Evolutionary conservation across 192 early-diverging fungal genomes (phyloP).

Genomic region (Lunasporangiospora selenospora): DNA sequence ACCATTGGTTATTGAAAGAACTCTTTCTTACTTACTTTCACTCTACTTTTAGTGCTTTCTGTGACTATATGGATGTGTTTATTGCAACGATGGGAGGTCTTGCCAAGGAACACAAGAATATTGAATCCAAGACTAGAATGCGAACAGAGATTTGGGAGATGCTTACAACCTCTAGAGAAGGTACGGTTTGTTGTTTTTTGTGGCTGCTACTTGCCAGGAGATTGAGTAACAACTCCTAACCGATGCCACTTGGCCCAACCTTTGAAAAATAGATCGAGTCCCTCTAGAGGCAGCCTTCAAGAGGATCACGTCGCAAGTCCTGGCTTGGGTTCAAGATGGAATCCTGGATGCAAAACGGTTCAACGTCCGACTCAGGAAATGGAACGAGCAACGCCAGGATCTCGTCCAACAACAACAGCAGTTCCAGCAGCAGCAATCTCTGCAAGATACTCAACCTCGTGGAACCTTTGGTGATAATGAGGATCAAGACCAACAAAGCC

Average conservation of each 20-base stretch:
- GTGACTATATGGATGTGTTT: constrained; percentile 24
- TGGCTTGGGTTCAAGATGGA: constrained; percentile 16
- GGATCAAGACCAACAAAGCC: not conserved
- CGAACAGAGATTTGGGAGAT: constrained; percentile 14
- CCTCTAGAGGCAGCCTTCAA: constrained; percentile 12
- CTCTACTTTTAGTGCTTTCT: constrained; percentile 8
- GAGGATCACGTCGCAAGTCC: constrained; percentile 5
- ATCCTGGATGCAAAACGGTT: constrained; percentile 23
- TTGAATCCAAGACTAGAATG: constrained; percentile 1
- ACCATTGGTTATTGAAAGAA: no score
- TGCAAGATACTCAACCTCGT: no score
- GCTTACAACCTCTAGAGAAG: constrained; percentile 11
- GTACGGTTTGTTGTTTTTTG: not conserved
- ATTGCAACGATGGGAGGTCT: constrained; percentile 10
- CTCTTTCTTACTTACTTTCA: no score
- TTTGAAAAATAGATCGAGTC: constrained; percentile 7
- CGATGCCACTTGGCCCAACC: no score
- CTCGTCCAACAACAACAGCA: constrained; percentile 6
- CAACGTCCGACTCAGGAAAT: constrained; percentile 14
- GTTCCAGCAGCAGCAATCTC: constrained; percentile 3
- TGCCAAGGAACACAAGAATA: constrained; percentile 12
- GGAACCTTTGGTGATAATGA: no score
- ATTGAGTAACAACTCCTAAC: no score
- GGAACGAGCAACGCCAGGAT: constrained; percentile 6
- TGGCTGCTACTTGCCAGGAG: not conserved